Base-by-base conservation (phyloP, 148 eudicot species). In the Silene conica region DNA sequence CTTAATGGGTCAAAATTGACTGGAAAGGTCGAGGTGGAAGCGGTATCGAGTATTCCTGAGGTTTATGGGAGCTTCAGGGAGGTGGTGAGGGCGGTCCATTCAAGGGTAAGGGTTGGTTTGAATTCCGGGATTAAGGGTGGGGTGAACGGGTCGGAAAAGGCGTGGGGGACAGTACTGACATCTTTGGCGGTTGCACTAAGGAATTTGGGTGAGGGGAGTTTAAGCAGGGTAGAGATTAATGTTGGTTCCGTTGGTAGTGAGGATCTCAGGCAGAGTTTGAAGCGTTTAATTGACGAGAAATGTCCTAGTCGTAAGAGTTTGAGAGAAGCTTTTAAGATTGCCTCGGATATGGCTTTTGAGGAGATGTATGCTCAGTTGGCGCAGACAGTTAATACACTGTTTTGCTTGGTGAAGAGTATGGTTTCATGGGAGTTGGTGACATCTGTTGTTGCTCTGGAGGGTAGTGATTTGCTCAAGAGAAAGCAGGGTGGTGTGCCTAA, bases 1-100 rank as follows among this genome's bases (percentile, higher is more conserved):
- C 87, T 95, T 7, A 87, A 87, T 41, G 97, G 94, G 4, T 95
- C 97, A 0, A 95, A 92, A 79, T 77, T 90, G 89, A 80, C 74
- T 14, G 87, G 86, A 22, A 82, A 85, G 79, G 75, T 69, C 28
- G 83, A 82, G 74, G 43, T 74, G 19, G 80, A 70, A 3, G 79
- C 82, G 0, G 80, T 88, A 4, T 86, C 87, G 15, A 75, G 77
- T 69, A 80, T 95, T 62, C 96, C 91, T 0, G 76, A 70, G 13
- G 70, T 85, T 6, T 90, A 82, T 58, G 97, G 97, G 5, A 60
- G 78, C 73, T 81, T 95, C 22, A 81, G 98, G 82, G 91, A 85
- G 31, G 79, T 76, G 23, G 62, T 74, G 11, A 83, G 90, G 62
- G 75, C 52, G 46, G 83, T 90, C 52, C 98, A 88, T 74, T 81